These are phyloP conservation scores for Vaccinium macrocarpon DNA, from an alignment of 148 eudicot species.

Conservation along the genomic window DNA sequence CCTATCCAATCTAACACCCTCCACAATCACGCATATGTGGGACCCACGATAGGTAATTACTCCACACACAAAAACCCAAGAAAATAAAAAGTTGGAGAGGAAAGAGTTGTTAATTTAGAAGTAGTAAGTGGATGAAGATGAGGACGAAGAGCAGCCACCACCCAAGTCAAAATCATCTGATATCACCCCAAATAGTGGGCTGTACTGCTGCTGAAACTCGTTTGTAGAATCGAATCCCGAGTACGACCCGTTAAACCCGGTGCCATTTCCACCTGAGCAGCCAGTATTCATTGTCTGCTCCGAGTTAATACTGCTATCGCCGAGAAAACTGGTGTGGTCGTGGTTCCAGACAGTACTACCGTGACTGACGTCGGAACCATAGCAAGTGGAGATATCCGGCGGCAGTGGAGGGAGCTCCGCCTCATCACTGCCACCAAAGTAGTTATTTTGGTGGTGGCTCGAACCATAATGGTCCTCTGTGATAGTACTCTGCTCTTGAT, in stretches of 20 bases:
- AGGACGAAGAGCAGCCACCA: constrained; percentile 13
- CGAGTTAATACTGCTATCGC: too few species aligned
- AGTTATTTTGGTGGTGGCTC: not conserved
- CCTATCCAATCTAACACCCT: not conserved
- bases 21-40: not conserved
- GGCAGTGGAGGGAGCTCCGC: constrained; percentile 26
- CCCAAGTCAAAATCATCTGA: constrained; percentile 5
- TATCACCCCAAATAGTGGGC: not conserved
- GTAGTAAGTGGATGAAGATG: constrained; percentile 14
- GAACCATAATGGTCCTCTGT: not conserved
- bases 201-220: not conserved
- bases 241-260: not conserved
- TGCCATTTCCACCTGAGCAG: not conserved
- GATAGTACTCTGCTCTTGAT: not conserved
- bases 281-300: not conserved
- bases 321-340: not conserved
- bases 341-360: constrained; percentile 1
- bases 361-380: not conserved
- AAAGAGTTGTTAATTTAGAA: not conserved
- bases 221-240: not conserved
- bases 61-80: not conserved
- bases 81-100: not conserved
- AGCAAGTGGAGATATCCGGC: constrained; percentile 14
- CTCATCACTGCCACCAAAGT: not conserved
- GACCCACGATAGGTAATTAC: not conserved